These are phyloP conservation scores for Exsudoporus floridanus DNA, from an alignment of 1,284 basidiomycete genomes.

Conservation along the genomic window DNA sequence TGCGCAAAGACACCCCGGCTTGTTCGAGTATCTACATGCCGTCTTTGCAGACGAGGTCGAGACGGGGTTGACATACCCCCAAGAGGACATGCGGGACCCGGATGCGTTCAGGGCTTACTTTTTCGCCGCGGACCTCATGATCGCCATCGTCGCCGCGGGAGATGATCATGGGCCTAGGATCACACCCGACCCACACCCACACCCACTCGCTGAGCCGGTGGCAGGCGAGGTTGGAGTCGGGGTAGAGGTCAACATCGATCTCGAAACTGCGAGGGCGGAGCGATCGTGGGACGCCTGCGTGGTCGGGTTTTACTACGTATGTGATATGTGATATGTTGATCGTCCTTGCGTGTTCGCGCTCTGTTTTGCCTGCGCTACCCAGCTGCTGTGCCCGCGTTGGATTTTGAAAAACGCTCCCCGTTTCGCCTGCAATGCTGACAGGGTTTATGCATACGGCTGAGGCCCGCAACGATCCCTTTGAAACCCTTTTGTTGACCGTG, in stretches of 20 bases:
- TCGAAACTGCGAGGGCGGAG: conserved; percentile 48
- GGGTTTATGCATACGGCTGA: neutral
- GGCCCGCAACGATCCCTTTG: neutral
- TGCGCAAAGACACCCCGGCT: conserved; percentile 37
- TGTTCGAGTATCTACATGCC: conserved; percentile 60
- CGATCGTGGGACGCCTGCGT: conserved; percentile 68
- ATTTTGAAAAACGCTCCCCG: too few relatives aligned
- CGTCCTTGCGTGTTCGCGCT: neutral
- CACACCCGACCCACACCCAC: neutral
- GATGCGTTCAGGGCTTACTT: conserved; percentile 71
- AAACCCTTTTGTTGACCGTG: neutral
- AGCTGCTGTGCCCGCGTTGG: too few relatives aligned
- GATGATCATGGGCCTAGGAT: neutral
- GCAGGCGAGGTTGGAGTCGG: conserved; percentile 9
- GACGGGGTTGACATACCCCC: conserved; percentile 81
- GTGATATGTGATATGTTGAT: conserved; percentile 25
- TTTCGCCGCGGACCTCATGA: conserved; percentile 72
- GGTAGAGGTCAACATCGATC: conserved; percentile 31
- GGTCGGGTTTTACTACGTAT: conserved; percentile 82
- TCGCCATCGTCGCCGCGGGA: conserved; percentile 52
- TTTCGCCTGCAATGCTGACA: neutral
- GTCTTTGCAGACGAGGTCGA: conserved; percentile 76
- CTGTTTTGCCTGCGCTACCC: neutral
- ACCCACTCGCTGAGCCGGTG: neutral
- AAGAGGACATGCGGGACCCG: conserved; percentile 59